Evolutionary conservation across 2,329 filamentous ascomycete species (phyloP).

Genomic region (Daldinia sp.): DNA sequence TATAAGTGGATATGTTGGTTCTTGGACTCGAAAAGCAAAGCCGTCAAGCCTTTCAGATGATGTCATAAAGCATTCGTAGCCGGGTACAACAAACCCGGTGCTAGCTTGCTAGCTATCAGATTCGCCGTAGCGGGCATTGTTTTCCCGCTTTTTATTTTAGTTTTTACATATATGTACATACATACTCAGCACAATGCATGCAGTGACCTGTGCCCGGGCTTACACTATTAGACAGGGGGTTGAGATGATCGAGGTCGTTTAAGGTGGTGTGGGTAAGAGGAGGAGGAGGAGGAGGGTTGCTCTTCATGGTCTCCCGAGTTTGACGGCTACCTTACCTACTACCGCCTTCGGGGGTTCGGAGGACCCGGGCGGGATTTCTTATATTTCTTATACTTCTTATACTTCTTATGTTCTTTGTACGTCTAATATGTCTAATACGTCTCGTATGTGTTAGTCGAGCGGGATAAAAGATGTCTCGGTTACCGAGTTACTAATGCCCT

Average conservation of each 20-base stretch:
- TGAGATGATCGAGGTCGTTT: no score
- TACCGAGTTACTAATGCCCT: neutral
- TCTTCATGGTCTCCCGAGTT: neutral
- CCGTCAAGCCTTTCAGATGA: neutral
- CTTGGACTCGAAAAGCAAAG: neutral
- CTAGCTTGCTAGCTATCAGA: neutral
- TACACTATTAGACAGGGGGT: neutral
- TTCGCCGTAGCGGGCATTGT: neutral
- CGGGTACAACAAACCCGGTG: neutral
- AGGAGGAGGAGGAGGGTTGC: neutral
- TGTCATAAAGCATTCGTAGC: neutral
- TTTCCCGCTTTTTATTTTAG: neutral
- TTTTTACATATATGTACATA: no score
- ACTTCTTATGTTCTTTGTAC: no score
- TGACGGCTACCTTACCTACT: neutral
- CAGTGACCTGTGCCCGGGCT: no score
- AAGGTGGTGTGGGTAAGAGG: neutral
- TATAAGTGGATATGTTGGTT: neutral
- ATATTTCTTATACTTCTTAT: no score
- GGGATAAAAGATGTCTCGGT: neutral
- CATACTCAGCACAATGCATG: conserved; percentile 1
- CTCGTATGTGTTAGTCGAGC: neutral
- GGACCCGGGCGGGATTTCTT: neutral
- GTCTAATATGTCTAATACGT: no score
- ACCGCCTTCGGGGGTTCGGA: neutral